phyloP scores from a whole-genome alignment of 176 grass and related monocot species.

The Calamus simplicifolius region DNA sequence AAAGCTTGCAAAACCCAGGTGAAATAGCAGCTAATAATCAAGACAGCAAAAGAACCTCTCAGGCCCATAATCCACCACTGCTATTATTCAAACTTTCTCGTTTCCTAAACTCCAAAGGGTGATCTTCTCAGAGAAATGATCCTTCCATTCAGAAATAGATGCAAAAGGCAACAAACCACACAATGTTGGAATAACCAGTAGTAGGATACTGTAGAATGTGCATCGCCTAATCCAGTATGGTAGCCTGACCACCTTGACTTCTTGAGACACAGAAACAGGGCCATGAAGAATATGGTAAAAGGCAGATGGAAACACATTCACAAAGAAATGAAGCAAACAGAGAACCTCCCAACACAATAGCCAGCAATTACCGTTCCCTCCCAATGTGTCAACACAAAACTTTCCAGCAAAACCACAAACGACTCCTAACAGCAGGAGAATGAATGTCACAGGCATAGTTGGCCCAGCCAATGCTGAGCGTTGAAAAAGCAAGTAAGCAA shows the following conservation, averaged over 20 bases:
- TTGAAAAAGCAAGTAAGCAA: slow-evolving; percentile 60
- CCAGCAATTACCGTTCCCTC: slow-evolving; percentile 59
- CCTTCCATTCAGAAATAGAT: slow-evolving; percentile 43
- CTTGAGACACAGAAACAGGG: slow-evolving; percentile 30
- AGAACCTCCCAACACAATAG: slow-evolving; percentile 73
- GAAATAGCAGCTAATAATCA: no score
- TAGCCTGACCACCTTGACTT: slow-evolving; percentile 20
- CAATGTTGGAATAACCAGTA: slow-evolving; percentile 49
- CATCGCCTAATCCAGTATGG: slow-evolving; percentile 60
- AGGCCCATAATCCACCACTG: no score
- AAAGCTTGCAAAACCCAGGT: no score
- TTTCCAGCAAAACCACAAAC: slow-evolving; percentile 74
- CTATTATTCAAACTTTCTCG: neutral
- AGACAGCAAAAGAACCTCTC: no score
- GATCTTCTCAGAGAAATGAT: slow-evolving; percentile 35
- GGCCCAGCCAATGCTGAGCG: slow-evolving; percentile 40
- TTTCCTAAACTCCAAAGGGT: neutral
- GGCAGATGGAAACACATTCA: slow-evolving; percentile 58
- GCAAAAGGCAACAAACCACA: slow-evolving; percentile 86
- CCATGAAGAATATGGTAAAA: slow-evolving; percentile 59
- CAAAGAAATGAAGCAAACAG: slow-evolving; percentile 68
- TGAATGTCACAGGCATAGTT: slow-evolving; percentile 85
- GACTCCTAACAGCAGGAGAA: slow-evolving; percentile 54
- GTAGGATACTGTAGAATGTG: slow-evolving; percentile 52
- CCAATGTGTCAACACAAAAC: slow-evolving; percentile 64